Evolutionary conservation across 225 moss, liverwort and hornwort genomes (phyloP).

Genomic region (Bryoerythrophyllum caledonicum): DNA sequence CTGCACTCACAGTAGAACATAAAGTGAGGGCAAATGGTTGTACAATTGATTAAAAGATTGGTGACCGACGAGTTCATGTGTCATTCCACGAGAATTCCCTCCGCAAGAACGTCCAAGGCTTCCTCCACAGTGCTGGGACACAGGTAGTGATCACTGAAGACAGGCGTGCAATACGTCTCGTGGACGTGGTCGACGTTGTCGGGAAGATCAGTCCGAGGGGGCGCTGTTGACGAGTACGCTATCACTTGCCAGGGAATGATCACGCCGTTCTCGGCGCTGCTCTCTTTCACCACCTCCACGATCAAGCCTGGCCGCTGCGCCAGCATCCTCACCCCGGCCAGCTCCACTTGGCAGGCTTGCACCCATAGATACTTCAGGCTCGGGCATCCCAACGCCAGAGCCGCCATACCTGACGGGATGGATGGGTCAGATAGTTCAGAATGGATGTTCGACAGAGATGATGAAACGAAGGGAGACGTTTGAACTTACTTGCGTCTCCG

Average conservation of each 20-base stretch:
- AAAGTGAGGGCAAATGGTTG: background rate
- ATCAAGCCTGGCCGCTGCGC: slow-evolving; percentile 39
- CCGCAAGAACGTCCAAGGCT: slow-evolving; percentile 5
- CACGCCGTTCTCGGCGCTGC: slow-evolving; percentile 14
- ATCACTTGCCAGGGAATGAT: slow-evolving; percentile 61
- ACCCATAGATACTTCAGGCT: slow-evolving; percentile 60
- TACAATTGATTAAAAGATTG: too few species aligned
- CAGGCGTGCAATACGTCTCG: slow-evolving; percentile 40
- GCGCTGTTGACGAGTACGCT: slow-evolving; percentile 43
- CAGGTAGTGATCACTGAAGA: slow-evolving; percentile 38
- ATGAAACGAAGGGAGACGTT: background rate
- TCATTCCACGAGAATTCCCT: background rate
- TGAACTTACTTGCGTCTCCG: slow-evolving; percentile 48
- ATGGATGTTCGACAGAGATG: too few species aligned
- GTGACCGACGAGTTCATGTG: too few species aligned
- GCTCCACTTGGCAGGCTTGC: slow-evolving; percentile 62
- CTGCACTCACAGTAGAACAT: background rate
- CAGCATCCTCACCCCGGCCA: slow-evolving; percentile 46
- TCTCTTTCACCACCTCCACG: slow-evolving; percentile 59
- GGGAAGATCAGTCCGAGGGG: slow-evolving; percentile 51
- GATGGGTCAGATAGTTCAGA: too few species aligned
- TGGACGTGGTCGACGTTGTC: slow-evolving; percentile 49
- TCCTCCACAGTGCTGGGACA: slow-evolving; percentile 47
- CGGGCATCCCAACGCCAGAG: slow-evolving; percentile 44
- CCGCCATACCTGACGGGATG: slow-evolving; percentile 48